Evolutionary conservation across 805 yeast genomes (phyloP).

Genomic region (Dipodascopsis tothii): DNA sequence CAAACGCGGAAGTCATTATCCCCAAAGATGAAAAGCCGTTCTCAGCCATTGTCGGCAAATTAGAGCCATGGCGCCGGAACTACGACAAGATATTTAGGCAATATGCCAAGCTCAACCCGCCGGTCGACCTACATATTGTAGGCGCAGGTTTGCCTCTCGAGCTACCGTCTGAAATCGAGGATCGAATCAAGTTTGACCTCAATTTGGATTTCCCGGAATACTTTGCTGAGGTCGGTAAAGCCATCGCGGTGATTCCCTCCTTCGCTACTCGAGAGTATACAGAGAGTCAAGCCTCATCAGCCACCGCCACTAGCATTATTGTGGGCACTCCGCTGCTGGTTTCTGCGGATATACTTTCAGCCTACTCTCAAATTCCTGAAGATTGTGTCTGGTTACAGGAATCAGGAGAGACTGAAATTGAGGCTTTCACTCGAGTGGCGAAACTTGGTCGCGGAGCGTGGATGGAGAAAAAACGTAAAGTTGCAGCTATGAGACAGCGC

Average conservation of each 20-base stretch:
- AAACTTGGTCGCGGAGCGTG: constrained; percentile 10
- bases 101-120: constrained; percentile 5
- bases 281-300: constrained; percentile 15
- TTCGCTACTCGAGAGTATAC: constrained; percentile 12
- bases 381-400: constrained; percentile 17
- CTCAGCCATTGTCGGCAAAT: constrained; percentile 16
- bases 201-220: constrained; percentile 15
- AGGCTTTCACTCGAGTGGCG: constrained; percentile 12
- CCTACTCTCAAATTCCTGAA: constrained; percentile 12
- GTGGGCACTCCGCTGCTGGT: constrained; percentile 14
- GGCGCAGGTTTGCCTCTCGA: constrained; percentile 9
- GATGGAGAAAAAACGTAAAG: constrained; percentile 5
- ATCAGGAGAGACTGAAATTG: constrained; percentile 14
- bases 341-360: constrained; percentile 8
- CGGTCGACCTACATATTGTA: constrained; percentile 7
- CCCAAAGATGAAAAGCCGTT: constrained; percentile 9
- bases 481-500: not conserved
- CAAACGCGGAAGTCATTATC: not conserved
- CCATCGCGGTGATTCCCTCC: constrained; percentile 16
- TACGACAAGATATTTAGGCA: constrained; percentile 12
- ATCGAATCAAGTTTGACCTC: constrained; percentile 2
- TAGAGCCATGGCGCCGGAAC: constrained; percentile 22
- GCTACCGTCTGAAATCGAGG: constrained; percentile 7
- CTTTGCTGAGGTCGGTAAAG: constrained; percentile 6
- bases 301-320: constrained; percentile 17